Percentiles rank a stretch among this genome's conserved stretches.
phyloP scores from a whole-genome alignment of 805 yeast species.

The Saccharomycopsis guyanensis region DNA sequence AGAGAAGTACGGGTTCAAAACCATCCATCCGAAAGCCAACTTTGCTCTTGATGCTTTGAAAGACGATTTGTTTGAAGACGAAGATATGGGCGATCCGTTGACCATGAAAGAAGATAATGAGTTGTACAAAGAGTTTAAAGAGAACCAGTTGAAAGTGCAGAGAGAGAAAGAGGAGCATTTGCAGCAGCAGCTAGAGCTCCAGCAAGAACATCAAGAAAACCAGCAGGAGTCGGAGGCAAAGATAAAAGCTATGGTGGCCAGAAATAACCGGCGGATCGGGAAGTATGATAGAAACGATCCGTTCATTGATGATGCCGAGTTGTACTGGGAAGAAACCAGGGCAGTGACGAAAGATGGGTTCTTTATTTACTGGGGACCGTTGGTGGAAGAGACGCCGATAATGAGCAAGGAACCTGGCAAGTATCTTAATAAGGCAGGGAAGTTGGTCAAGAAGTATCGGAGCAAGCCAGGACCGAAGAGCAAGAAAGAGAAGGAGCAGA shows the following conservation, averaged over 20 bases:
- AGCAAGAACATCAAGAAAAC: conserved; percentile 22
- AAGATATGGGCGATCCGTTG: background rate
- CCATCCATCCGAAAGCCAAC: conserved; percentile 58
- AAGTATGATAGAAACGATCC: conserved; percentile 92
- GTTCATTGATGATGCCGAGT: conserved; percentile 90
- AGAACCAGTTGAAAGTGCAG: conserved; percentile 27
- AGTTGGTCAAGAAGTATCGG: conserved; percentile 16
- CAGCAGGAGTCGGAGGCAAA: conserved; percentile 34
- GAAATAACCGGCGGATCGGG: conserved; percentile 63
- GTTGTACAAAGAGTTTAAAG: conserved; percentile 19
- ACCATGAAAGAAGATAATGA: conserved; percentile 14
- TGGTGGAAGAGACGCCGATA: conserved; percentile 49
- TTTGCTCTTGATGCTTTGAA: conserved; percentile 47
- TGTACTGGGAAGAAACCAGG: conserved; percentile 87
- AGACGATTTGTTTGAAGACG: conserved; percentile 31
- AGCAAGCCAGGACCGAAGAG: conserved; percentile 21
- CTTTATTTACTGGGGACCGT: conserved; percentile 90
- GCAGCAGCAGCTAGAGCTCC: conserved; percentile 19
- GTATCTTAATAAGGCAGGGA: conserved; percentile 11
- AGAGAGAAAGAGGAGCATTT: conserved; percentile 36
- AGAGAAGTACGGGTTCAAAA: conserved; percentile 76
- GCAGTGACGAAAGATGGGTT: conserved; percentile 93
- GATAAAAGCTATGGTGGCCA: conserved; percentile 36
- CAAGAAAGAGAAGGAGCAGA: conserved; percentile 18
- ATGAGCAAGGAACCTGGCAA: conserved; percentile 1